Base-by-base conservation (phyloP, 139 green algal species). In the Astrephomene gubernaculifera region DNA sequence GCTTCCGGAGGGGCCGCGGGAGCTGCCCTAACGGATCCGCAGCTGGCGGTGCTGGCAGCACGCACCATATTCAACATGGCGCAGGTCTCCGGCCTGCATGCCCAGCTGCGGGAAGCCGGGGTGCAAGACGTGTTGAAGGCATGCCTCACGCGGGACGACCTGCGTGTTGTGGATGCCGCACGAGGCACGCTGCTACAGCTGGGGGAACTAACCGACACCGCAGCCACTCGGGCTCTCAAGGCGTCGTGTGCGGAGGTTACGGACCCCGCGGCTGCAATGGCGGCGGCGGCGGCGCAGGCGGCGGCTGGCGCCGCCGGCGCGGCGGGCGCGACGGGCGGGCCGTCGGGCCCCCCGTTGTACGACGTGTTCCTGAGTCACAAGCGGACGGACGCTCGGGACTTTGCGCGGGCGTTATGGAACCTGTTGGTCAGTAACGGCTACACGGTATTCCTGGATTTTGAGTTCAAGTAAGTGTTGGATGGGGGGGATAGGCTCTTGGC, bases 401-500 rank as follows among this genome's bases (percentile, higher is more conserved):
- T 88, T 65, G 83, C 83, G 29, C 64, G 83, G 21, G 83, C 73
- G 64, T 64, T 88, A 65, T 88, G 71, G 61, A 88, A 88, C 74
- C 74, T 88, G 35, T 39, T 88, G 27, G 74, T 78, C 39, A 65
- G 44, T 44, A 73, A 72, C 63, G 83, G 83, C 35, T 83, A 83
- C 83, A 88, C 57, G 24, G 71, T 73, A 35, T 88, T 84, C 65
- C 74, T 88, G 36, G 83, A 88, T 49, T 88, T 74, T 57, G 82
- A 75, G 71, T 87, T 73, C 54, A 80, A 80, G 71, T 80, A 24
- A 80, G 71, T 41, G 31, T 5, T 17, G 49, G 49, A 12, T 25
- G n/a, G n/a, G n/a, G n/a, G n/a, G n/a, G n/a, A n/a, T n/a, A n/a
- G n/a, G n/a, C n/a, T n/a, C n/a, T n/a, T n/a, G n/a, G n/a, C n/a